A percentile compares a stretch with the other conserved stretches of the same genome.
Conservation (phyloP, 257 asterid genomes). For the Sherardia arvensis region DNA sequence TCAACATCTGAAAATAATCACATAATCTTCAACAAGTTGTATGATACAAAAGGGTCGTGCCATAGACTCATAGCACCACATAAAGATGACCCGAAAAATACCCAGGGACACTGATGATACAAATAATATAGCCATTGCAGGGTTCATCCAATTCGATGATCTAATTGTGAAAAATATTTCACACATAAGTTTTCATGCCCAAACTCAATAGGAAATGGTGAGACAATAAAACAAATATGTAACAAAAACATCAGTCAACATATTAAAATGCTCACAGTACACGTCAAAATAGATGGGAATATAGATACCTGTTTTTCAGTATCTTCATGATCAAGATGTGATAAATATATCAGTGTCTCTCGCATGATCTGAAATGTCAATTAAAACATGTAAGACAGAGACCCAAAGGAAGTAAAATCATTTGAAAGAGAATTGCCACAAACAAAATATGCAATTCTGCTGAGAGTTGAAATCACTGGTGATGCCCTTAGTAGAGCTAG, state of each 20-base stretch:
- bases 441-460: too few species aligned
- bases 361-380: slow-evolving; percentile 70
- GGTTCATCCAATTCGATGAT: too few species aligned
- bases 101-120: too few species aligned
- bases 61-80: background rate
- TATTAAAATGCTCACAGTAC: background rate
- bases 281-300: background rate
- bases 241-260: too few species aligned
- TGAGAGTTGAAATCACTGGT: background rate
- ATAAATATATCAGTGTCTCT: slow-evolving; percentile 90
- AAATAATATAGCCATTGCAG: too few species aligned
- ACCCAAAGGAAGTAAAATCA: background rate
- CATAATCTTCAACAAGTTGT: background rate
- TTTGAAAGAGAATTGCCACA: slow-evolving; percentile 7
- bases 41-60: background rate
- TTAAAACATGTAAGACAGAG: slow-evolving; percentile 8
- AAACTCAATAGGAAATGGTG: too few species aligned
- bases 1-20: slow-evolving; percentile 58
- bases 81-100: background rate
- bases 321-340: slow-evolving; percentile 98
- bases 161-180: too few species aligned
- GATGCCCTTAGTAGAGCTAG: background rate
- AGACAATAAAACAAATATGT: too few species aligned
- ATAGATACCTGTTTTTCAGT: slow-evolving; percentile 83
- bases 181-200: too few species aligned